Percentiles rank a stretch among this genome's conserved stretches.
Evolutionary conservation across 192 early-diverging fungal species (phyloP).

Genomic region (Entomortierella parvispora): DNA sequence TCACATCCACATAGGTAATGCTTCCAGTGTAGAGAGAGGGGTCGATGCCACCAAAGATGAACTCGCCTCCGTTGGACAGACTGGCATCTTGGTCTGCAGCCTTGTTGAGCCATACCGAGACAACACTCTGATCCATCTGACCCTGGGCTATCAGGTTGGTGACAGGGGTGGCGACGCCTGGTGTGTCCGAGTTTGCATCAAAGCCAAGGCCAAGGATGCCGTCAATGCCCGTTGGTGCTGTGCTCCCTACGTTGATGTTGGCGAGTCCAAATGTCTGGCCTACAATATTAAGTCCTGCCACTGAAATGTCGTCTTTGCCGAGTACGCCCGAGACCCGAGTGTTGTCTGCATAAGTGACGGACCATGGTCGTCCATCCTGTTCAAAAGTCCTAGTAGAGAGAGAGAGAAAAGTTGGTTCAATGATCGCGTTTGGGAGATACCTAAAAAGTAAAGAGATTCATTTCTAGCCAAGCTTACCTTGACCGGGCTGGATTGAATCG

Average conservation of each 20-base stretch:
- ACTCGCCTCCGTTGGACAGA: slow-evolving; percentile 75
- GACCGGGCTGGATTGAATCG: slow-evolving; percentile 60
- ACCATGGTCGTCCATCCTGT: slow-evolving; percentile 49
- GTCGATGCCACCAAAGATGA: slow-evolving; percentile 91
- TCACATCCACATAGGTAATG: slow-evolving; percentile 58
- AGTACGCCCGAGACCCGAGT: slow-evolving; percentile 60
- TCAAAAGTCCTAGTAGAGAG: slow-evolving; percentile 32
- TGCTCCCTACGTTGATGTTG: slow-evolving; percentile 58
- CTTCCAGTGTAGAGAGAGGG: slow-evolving; percentile 49
- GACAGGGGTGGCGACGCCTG: slow-evolving; percentile 51
- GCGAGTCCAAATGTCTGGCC: slow-evolving; percentile 60
- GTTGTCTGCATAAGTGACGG: slow-evolving; percentile 63
- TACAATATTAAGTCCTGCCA: slow-evolving; percentile 55
- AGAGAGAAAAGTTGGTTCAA: neutral
- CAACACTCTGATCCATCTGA: slow-evolving; percentile 82
- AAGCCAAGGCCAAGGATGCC: slow-evolving; percentile 70
- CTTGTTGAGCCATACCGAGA: slow-evolving; percentile 92
- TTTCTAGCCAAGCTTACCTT: slow-evolving; percentile 15
- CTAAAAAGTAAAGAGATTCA: neutral
- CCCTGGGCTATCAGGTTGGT: slow-evolving; percentile 55
- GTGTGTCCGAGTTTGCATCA: slow-evolving; percentile 49
- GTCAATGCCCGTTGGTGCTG: slow-evolving; percentile 60
- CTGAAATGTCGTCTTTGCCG: slow-evolving; percentile 54
- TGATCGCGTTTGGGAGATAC: neutral
- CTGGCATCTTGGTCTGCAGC: slow-evolving; percentile 61